Base-by-base conservation (phyloP, 306 rosid genomes). In the Malus fusca region DNA sequence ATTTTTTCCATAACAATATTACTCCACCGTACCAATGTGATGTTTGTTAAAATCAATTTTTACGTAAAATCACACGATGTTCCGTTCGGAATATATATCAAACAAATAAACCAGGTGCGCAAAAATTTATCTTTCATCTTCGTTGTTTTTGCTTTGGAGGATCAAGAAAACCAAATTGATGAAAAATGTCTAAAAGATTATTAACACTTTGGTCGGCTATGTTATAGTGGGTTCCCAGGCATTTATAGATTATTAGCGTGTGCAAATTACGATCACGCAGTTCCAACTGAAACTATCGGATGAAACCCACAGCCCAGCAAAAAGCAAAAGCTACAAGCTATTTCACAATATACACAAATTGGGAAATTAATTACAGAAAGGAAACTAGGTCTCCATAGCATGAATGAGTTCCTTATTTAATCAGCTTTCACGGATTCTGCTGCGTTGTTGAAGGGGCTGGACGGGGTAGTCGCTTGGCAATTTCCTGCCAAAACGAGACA, bases 401-500 rank as follows among this genome's bases (percentile, higher is more conserved):
- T 21, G 62, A 74, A 46, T 65, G 43, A 31, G 13, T 42, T 26
- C 26, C 65, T 18, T 12, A 37, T 37, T 46, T 40, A 60, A 19
- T 30, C 67, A 30, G 46, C 73, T 78, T 18, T 66, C 68, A 66
- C 4, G 60, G 74, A 43, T 83, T 76, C 77, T 63, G 46, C 77
- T 68, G 46, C 19, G 61, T 74, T 87, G 85, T 78, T 11, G 80
- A 72, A 30, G 84, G 12, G 35, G 84, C 69, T 1, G 89, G 88
- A 11, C 89, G 89, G 59, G 89, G 88, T 68, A 88, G 75, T 28
- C 86, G 86, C 80, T 85, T 88, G 3, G 88, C 89, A 23, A 88
- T 85, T 77, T 85, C 91, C 91, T 88, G 86, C 52, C 68, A 25
- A 66, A 81, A 55, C 44, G 25, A 31, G 75, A 23, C 22, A n/a